Evolutionary conservation across 2,329 filamentous ascomycete genomes (phyloP).

Genomic region (Sphaerostilbella broomeana): DNA sequence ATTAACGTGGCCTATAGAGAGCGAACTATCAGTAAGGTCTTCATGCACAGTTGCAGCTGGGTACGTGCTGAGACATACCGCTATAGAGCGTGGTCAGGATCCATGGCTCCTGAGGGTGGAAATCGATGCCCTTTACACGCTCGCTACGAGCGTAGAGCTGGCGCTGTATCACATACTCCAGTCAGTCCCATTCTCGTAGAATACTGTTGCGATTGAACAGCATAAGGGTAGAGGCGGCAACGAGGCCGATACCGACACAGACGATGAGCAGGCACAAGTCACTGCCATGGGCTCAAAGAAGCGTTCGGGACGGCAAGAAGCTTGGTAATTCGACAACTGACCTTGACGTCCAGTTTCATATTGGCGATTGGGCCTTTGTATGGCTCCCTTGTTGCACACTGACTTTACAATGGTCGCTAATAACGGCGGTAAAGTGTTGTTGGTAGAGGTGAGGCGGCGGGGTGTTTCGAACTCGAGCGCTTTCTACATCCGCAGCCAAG

Average conservation of each 20-base stretch:
- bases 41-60: background rate
- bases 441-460: slow-evolving; percentile 5
- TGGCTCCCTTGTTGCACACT: background rate
- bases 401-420: no score
- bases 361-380: slow-evolving; percentile 18
- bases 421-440: slow-evolving; percentile 2
- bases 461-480: slow-evolving; percentile 8
- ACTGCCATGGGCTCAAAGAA: background rate
- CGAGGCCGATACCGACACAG: background rate
- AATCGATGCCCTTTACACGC: slow-evolving; percentile 95
- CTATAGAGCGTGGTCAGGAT: slow-evolving; percentile 94
- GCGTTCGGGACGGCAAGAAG: background rate
- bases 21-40: slow-evolving; percentile 3
- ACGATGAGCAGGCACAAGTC: background rate
- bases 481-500: slow-evolving; percentile 8
- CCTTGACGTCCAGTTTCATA: slow-evolving; percentile 40
- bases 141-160: slow-evolving; percentile 69
- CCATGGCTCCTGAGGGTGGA: slow-evolving; percentile 95
- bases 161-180: slow-evolving; percentile 25
- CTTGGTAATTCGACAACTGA: slow-evolving; percentile 19
- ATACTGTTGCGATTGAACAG: background rate
- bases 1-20: slow-evolving; percentile 78
- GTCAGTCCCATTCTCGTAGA: slow-evolving; percentile 3
- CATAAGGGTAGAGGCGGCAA: background rate
- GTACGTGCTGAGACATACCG: slow-evolving; percentile 47